Evolutionary conservation across 2,329 filamentous ascomycete genomes (phyloP), one percentile per base, ranked within the genome.

Genomic region (Diaporthe aspalathi): DNA sequence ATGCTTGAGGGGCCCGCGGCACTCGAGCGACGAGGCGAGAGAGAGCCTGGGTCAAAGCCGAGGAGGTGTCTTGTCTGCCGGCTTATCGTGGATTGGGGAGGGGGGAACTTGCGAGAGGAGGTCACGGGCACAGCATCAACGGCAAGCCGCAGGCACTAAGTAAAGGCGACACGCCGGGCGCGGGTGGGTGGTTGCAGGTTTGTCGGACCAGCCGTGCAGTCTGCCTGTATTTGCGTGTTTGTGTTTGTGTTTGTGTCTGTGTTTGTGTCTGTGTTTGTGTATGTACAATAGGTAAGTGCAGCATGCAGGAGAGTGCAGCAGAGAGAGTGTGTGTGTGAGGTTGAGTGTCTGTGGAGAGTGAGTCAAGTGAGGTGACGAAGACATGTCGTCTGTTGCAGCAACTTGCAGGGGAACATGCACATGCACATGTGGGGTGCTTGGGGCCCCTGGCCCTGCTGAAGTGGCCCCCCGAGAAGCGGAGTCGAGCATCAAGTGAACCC

Each of bases 391-490:
- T 60, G 27, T 24, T 8, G 22, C 49, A 38, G n/a, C n/a, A n/a
- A n/a, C n/a, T n/a, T n/a, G n/a, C n/a, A n/a, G n/a, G 29, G 29
- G 5, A 43, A 63, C 60, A 43, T 63, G 27, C 43, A n/a, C n/a
- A 35, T 5, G 32, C 32, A 35, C 32, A 35, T 35, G 32, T 35
- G 5, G 49, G 24, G 60, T 45, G 35, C 60, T 24, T 38, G 43
- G 60, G n/a, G 45, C n/a, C 14, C 32, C 50, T 65, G 67, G 38
- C 60, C 53, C 35, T 9, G 5, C 32, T 9, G n/a, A n/a, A n/a
- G n/a, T n/a, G n/a, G n/a, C 32, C 32, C 32, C 32, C 32, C 67
- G 32, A 53, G 67, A 68, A 68, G 67, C 67, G 67, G 67, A 68
- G 67, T 40, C 20, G 43, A 50, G 16, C 11, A 7, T 38, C 35